phyloP scores from a whole-genome alignment of 148 eudicot species.

The Persicaria tinctoria region DNA sequence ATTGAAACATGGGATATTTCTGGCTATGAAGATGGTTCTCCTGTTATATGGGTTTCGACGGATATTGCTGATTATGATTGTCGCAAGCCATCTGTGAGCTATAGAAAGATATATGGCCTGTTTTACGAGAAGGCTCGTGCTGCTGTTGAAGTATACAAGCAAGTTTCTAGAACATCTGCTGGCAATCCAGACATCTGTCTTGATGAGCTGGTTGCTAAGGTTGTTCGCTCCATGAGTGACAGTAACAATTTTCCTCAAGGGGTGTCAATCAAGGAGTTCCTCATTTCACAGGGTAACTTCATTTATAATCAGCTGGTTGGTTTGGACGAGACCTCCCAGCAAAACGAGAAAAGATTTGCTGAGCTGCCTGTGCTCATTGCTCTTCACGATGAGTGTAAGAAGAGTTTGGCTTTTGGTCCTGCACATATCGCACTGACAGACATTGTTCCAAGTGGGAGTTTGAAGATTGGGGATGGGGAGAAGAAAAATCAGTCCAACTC shows the following conservation, averaged over 20 bases:
- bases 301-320: conserved; percentile 87
- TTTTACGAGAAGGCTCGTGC: conserved; percentile 81
- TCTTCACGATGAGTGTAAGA: conserved; percentile 62
- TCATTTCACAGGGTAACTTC: conserved; percentile 82
- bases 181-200: conserved; percentile 64
- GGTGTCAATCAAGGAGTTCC: conserved; percentile 65
- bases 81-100: conserved; percentile 51
- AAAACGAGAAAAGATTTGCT: conserved; percentile 41
- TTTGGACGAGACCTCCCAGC: conserved; percentile 67
- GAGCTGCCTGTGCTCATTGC: conserved; percentile 64
- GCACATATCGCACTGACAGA: conserved; percentile 13
- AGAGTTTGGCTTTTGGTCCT: conserved; percentile 21
- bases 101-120: conserved; percentile 63
- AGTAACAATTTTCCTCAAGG: conserved; percentile 63
- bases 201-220: conserved; percentile 77
- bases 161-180: conserved; percentile 67
- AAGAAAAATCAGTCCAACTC: conserved; percentile 21
- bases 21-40: conserved; percentile 92
- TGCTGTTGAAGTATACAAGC: conserved; percentile 77
- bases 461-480: conserved; percentile 40
- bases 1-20: conserved; percentile 87
- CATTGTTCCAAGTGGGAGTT: conserved; percentile 23
- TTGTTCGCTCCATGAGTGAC: conserved; percentile 74
- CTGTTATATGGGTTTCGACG: conserved; percentile 86
- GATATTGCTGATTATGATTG: conserved; percentile 88